A percentile compares a stretch with the other conserved stretches of the same genome.
These are phyloP conservation scores for Corylus avellana DNA, from an alignment of 306 rosid genomes.

Conservation along the genomic window DNA sequence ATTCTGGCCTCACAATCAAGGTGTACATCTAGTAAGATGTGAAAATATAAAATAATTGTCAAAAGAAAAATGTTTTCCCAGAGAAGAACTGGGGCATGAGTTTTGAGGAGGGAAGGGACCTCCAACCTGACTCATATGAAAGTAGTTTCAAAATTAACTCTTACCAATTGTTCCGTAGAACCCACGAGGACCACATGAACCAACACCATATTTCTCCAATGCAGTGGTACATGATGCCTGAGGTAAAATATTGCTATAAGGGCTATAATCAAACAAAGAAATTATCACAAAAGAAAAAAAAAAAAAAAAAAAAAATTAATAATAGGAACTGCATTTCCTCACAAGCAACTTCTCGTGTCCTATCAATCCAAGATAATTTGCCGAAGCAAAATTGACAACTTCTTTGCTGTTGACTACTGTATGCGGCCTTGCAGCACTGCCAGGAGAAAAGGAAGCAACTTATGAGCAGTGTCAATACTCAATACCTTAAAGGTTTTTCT, in stretches of 20 bases:
- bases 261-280: slow-evolving; percentile 9
- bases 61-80: background rate
- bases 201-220: slow-evolving; percentile 97
- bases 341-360: slow-evolving; percentile 87
- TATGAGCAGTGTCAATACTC: slow-evolving; percentile 23
- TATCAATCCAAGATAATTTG: slow-evolving; percentile 92
- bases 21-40: slow-evolving; percentile 73
- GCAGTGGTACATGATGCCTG: slow-evolving; percentile 91
- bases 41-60: slow-evolving; percentile 8
- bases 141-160: slow-evolving; percentile 28
- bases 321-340: slow-evolving; percentile 38
- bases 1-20: slow-evolving; percentile 99
- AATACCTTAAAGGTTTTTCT: background rate
- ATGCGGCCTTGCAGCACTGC: slow-evolving; percentile 98
- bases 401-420: slow-evolving; percentile 74
- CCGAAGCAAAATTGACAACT: slow-evolving; percentile 93
- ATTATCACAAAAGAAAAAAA: slow-evolving; percentile 12
- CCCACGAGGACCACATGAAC: slow-evolving; percentile 99
- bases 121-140: slow-evolving; percentile 14
- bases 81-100: background rate
- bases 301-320: background rate
- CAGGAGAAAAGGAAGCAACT: slow-evolving; percentile 26
- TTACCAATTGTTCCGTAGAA: slow-evolving; percentile 96
- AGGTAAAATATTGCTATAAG: slow-evolving; percentile 35
- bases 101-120: background rate